Evolutionary conservation across 202 grass and related monocot genomes (phyloP).

Genomic region (Zizania palustris): DNA sequence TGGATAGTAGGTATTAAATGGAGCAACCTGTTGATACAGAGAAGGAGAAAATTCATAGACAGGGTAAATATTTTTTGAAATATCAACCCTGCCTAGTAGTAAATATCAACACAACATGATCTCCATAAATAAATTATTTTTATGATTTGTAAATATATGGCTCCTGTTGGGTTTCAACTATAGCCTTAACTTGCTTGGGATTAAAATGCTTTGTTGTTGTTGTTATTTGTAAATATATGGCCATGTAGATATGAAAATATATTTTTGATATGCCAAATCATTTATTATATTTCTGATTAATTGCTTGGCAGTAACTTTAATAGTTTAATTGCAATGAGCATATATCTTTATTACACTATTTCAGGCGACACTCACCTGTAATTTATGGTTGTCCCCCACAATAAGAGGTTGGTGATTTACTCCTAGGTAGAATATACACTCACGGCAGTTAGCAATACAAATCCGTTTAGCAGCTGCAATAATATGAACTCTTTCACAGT

Average conservation of each 20-base stretch:
- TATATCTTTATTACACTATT: conserved; percentile 25
- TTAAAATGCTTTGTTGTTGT: too few relatives aligned
- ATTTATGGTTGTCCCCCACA: conserved; percentile 94
- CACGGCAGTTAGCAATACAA: conserved; percentile 92
- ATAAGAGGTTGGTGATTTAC: conserved; percentile 90
- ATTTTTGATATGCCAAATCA: not conserved
- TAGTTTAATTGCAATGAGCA: not conserved
- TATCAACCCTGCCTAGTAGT: not conserved
- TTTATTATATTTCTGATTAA: conserved; percentile 27
- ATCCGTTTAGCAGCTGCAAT: conserved; percentile 87
- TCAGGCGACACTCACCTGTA: conserved; percentile 65
- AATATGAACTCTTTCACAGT: conserved; percentile 97
- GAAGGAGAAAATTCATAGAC: conserved; percentile 14
- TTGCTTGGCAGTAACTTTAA: conserved; percentile 4
- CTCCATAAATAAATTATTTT: not conserved
- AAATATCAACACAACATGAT: not conserved
- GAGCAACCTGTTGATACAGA: conserved; percentile 74
- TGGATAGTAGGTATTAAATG: conserved; percentile 95
- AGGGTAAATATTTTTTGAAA: not conserved
- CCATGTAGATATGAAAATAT: not conserved
- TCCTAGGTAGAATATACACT: conserved; percentile 91
- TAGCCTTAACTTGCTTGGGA: too few relatives aligned
- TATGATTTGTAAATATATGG: not conserved
- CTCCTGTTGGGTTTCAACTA: too few relatives aligned
- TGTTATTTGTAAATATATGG: not conserved